These are phyloP conservation scores for Phylloboletellus chloephorus DNA, from an alignment of 1,284 basidiomycete species.

Conservation along the genomic window DNA sequence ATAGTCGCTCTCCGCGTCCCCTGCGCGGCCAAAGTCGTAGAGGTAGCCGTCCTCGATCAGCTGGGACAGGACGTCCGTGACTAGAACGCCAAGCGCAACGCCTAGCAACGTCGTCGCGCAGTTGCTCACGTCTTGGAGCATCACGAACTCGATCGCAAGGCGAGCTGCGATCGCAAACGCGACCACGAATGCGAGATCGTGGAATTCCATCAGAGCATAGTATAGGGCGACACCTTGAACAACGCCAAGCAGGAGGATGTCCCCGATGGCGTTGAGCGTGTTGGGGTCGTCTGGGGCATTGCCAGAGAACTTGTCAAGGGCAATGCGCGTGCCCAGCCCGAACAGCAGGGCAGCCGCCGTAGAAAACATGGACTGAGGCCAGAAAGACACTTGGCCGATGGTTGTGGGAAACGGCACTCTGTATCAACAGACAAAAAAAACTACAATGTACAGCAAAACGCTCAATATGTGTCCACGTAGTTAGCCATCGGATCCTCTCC, in stretches of 20 bases:
- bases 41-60: conserved; percentile 46
- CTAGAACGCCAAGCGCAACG: conserved; percentile 56
- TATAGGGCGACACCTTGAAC: conserved; percentile 73
- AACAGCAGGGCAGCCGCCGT: conserved; percentile 42
- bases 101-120: conserved; percentile 57
- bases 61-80: conserved; percentile 61
- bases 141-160: conserved; percentile 54
- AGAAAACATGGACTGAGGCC: conserved; percentile 37
- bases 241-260: conserved; percentile 61
- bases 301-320: conserved; percentile 51
- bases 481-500: conserved; percentile 87
- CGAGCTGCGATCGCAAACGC: conserved; percentile 54
- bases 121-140: conserved; percentile 46
- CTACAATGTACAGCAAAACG: conserved; percentile 23
- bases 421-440: conserved; percentile 16
- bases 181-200: conserved; percentile 49
- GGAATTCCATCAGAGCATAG: conserved; percentile 52
- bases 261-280: conserved; percentile 41
- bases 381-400: too few relatives aligned
- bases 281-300: conserved; percentile 34
- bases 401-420: conserved; percentile 24
- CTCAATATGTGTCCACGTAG: conserved; percentile 58
- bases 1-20: conserved; percentile 24
- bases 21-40: conserved; percentile 15
- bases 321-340: conserved; percentile 63